Evolutionary conservation across 495 filamentous ascomycete species (phyloP).

Genomic region (Talaromyces thailandensis): DNA sequence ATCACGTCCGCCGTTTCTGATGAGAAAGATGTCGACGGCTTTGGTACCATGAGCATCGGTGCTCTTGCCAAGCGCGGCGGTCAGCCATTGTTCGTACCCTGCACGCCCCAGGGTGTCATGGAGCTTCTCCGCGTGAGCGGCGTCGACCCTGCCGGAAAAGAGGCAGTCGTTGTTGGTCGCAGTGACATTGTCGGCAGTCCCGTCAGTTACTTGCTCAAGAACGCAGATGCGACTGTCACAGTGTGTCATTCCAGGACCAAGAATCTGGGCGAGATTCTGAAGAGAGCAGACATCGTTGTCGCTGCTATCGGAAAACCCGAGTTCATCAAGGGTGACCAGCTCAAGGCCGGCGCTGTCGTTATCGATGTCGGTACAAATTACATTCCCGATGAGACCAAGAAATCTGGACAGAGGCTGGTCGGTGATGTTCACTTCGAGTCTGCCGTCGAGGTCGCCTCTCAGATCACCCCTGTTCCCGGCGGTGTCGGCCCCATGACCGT

Average conservation of each 20-base stretch:
- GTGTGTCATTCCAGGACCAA: conserved; percentile 86
- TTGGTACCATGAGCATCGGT: conserved; percentile 87
- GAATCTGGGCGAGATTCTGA: conserved; percentile 61
- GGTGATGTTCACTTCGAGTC: conserved; percentile 92
- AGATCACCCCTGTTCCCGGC: conserved; percentile 93
- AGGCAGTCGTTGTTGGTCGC: conserved; percentile 87
- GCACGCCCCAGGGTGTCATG: conserved; percentile 97
- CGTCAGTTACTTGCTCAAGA: conserved; percentile 88
- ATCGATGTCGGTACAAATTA: conserved; percentile 98
- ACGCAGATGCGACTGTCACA: conserved; percentile 93
- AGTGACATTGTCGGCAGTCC: conserved; percentile 97
- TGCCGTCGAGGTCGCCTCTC: conserved; percentile 78
- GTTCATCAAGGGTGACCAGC: conserved; percentile 89
- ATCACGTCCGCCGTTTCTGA: conserved; percentile 85
- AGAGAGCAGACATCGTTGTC: conserved; percentile 80
- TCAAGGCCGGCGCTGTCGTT: conserved; percentile 88
- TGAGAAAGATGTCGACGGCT: conserved; percentile 97
- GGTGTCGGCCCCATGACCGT: conserved; percentile 98
- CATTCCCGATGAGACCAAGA: conserved; percentile 85
- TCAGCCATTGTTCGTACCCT: conserved; percentile 77
- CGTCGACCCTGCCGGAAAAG: conserved; percentile 77
- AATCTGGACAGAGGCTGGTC: conserved; percentile 87
- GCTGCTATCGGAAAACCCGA: conserved; percentile 82
- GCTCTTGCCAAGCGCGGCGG: conserved; percentile 93
- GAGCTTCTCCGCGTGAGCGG: conserved; percentile 76